Evolutionary conservation across 495 filamentous ascomycete genomes (phyloP).

Genomic region (Aspergillus steynii): DNA sequence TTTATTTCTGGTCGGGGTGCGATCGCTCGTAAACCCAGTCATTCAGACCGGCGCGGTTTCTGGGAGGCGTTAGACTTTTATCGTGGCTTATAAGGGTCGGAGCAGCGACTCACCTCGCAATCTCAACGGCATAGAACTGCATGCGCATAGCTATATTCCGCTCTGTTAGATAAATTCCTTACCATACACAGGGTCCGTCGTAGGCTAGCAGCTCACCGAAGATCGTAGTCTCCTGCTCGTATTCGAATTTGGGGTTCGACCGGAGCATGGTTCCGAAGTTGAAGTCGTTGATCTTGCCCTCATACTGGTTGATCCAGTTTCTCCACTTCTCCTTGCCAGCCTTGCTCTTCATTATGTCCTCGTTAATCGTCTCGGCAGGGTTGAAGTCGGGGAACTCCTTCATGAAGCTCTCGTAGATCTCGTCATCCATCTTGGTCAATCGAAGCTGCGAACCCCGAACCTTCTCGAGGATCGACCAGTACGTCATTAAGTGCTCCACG

Average conservation of each 20-base stretch:
- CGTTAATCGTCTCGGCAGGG: slow-evolving; percentile 72
- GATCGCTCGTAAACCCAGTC: slow-evolving; percentile 92
- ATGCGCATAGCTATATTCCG: slow-evolving; percentile 59
- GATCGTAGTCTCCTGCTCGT: slow-evolving; percentile 85
- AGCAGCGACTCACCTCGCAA: slow-evolving; percentile 63
- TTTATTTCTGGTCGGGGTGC: slow-evolving; percentile 36
- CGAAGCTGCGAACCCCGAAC: slow-evolving; percentile 80
- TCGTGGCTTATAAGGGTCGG: not conserved
- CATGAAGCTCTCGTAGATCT: slow-evolving; percentile 87
- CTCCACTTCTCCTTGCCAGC: slow-evolving; percentile 94
- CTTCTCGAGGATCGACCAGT: slow-evolving; percentile 93
- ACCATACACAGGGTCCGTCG: not conserved
- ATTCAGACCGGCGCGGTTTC: slow-evolving; percentile 86
- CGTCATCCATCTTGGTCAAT: slow-evolving; percentile 90
- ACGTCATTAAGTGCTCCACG: slow-evolving; percentile 93
- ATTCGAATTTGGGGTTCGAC: slow-evolving; percentile 74
- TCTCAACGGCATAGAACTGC: slow-evolving; percentile 99
- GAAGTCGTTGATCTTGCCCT: slow-evolving; percentile 90
- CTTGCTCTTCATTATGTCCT: slow-evolving; percentile 98
- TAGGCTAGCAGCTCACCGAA: slow-evolving; percentile 50
- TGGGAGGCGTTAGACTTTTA: slow-evolving; percentile 25
- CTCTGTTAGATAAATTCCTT: slow-evolving; percentile 10
- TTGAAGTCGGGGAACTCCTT: slow-evolving; percentile 91
- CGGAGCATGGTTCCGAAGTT: slow-evolving; percentile 96
- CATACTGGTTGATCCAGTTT: slow-evolving; percentile 89